Conservation (phyloP, 2,329 filamentous ascomycete genomes). For the Colletotrichum chlorophyti region DNA sequence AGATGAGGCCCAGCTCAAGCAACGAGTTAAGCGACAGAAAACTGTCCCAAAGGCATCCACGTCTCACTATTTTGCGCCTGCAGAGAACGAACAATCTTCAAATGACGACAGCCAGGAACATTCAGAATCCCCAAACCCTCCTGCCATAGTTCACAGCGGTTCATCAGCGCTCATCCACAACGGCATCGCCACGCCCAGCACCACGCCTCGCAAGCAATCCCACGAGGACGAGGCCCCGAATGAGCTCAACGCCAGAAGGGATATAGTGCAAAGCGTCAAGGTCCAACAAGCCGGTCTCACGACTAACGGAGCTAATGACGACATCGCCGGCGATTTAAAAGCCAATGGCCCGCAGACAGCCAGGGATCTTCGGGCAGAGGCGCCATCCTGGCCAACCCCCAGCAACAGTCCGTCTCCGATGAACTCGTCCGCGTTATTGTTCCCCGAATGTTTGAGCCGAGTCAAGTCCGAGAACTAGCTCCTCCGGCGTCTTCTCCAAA, state of each 20-base stretch:
- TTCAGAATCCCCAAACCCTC: not conserved
- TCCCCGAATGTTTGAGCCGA: constrained; percentile 13
- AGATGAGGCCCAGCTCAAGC: constrained; percentile 2
- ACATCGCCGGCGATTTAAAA: constrained; percentile 20
- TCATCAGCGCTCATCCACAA: constrained; percentile 6
- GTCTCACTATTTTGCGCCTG: constrained; percentile 21
- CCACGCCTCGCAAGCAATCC: constrained; percentile 10
- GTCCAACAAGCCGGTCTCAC: not conserved
- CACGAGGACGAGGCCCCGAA: not conserved
- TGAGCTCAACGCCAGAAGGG: not conserved
- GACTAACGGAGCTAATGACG: not conserved
- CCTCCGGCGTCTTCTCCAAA: not conserved
- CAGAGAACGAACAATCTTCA: not conserved
- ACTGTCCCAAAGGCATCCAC: constrained; percentile 13
- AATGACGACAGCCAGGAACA: not conserved
- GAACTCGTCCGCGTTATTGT: constrained; percentile 23
- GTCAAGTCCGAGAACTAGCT: constrained; percentile 21
- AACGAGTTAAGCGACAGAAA: constrained; percentile 17
- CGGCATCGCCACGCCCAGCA: constrained; percentile 14
- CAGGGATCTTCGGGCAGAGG: constrained; percentile 23
- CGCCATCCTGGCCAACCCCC: constrained; percentile 16
- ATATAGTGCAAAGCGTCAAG: not conserved
- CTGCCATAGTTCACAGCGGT: not conserved
- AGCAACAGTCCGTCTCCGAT: constrained; percentile 1
- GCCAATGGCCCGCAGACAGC: constrained; percentile 24